These are phyloP conservation scores for Penicillium sp. DNA, from an alignment of 2,329 filamentous ascomycete genomes.

Conservation along the genomic window DNA sequence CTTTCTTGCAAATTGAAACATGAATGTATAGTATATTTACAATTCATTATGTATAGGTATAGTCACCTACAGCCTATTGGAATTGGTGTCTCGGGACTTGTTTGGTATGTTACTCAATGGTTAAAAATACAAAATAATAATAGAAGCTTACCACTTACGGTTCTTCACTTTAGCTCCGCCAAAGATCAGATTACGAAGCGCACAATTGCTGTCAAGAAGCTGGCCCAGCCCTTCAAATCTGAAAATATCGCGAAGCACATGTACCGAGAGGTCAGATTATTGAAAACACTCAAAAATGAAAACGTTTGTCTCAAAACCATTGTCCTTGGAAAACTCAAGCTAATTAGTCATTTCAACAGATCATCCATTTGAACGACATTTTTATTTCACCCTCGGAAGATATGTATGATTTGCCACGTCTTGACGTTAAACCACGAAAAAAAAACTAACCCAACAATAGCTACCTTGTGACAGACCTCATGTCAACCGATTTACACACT, in stretches of 20 bases:
- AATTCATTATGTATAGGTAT: conserved; percentile 62
- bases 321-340: neutral
- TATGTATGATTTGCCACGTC: conserved; percentile 61
- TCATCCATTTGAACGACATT: conserved; percentile 97
- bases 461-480: conserved; percentile 96
- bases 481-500: conserved; percentile 93
- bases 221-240: conserved; percentile 99
- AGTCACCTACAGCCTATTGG: conserved; percentile 95
- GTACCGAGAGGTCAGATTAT: conserved; percentile 91
- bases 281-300: conserved; percentile 95
- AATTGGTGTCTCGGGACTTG: conserved; percentile 97
- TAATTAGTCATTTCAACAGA: conserved; percentile 51
- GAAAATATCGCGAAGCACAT: conserved; percentile 94
- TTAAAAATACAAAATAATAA: neutral
- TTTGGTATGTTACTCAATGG: conserved; percentile 67
- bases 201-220: conserved; percentile 98
- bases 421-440: neutral
- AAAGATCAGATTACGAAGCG: conserved; percentile 95
- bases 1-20: conserved; percentile 5
- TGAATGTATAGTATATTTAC: neutral
- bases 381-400: conserved; percentile 99
- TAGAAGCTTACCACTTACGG: neutral
- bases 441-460: conserved; percentile 46
- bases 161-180: conserved; percentile 67
- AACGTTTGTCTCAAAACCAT: conserved; percentile 62